Base-by-base conservation (phyloP, 352 stramenopile genomes). In the Phytophthora citrophthora region DNA sequence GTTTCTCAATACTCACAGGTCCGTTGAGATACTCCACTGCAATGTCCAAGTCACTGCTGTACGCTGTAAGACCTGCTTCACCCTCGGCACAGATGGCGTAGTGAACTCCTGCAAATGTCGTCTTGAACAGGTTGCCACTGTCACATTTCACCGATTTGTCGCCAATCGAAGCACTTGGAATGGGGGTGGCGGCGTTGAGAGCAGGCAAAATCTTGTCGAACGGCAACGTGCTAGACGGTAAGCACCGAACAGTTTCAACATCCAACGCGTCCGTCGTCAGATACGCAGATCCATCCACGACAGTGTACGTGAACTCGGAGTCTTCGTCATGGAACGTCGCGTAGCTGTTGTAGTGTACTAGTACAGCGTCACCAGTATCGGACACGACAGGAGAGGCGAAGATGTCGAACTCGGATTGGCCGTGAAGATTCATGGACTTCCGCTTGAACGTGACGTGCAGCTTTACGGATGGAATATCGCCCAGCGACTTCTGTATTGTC, bases 41-140 rank as follows among this genome's bases (percentile, higher is more conserved):
- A 31, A 85, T 74, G 24, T 58, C 44, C 32, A 80, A 36, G 39
- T 85, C 70, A 4, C 70, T 72, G n/a, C 63, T 76, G 18, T 59
- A 64, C 4, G 68, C 64, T 18, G 34, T 70, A 46, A 84, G 78
- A 2, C 70, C 65, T 16, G 50, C 47, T 5, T 45, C n/a, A 9
- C 55, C 56, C 12, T 29, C 50, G 23, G 63, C 44, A 49, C 77
- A 84, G 29, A 83, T 27, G 26, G 66, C 70, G 48, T 73, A 76
- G 8, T 57, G 29, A 12, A 31, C 29, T 2, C 68, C 72, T 10
- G 39, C 50, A 53, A 81, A 77, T n/a, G 58, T 62, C n/a, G 73
- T 69, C 39, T 70, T 71, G 44, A 78, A 70, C 32, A 83, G 23
- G 3, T 70, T 65, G 0, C 70, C 70, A 38, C 54, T 62, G 12